Conservation (phyloP, 2,329 filamentous ascomycete species). For the Capronia americana region DNA sequence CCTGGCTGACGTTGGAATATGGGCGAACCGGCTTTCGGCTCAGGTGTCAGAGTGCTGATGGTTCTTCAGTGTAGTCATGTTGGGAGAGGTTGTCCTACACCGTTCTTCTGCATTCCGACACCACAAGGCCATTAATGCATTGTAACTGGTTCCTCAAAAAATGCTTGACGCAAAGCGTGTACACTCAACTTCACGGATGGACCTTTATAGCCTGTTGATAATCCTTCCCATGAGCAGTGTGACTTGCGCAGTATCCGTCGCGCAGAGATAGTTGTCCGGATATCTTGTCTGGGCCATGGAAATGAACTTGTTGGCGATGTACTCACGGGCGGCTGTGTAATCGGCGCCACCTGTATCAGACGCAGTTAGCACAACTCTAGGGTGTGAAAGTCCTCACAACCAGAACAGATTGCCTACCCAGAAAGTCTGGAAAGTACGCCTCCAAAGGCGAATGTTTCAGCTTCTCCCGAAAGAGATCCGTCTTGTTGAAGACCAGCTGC, state of each 20-base stretch:
- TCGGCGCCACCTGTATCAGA: slow-evolving; percentile 76
- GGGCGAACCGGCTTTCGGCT: background rate
- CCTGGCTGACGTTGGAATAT: background rate
- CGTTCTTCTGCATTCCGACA: background rate
- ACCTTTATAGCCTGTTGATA: background rate
- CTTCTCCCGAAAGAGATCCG: slow-evolving; percentile 77
- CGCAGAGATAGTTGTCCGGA: slow-evolving; percentile 99
- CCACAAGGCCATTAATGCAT: background rate
- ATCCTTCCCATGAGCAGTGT: slow-evolving; percentile 89
- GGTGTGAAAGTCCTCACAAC: slow-evolving; percentile 10
- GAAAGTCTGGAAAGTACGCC: slow-evolving; percentile 78
- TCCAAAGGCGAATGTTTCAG: slow-evolving; percentile 74
- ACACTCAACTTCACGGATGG: background rate
- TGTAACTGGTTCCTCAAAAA: background rate
- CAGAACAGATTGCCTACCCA: slow-evolving; percentile 56
- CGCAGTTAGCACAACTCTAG: slow-evolving; percentile 30
- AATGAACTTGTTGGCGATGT: slow-evolving; percentile 98
- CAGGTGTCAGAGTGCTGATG: background rate
- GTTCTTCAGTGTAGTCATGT: background rate
- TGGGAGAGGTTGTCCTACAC: background rate
- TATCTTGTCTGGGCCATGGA: slow-evolving; percentile 98
- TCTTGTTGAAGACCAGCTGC: slow-evolving; percentile 77
- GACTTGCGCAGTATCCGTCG: slow-evolving; percentile 97
- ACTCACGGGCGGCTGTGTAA: slow-evolving; percentile 94
- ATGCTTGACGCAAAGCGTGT: background rate